phyloP scores from a whole-genome alignment of 805 yeast genomes.

The Hanseniaspora pseudoguilliermondii region DNA sequence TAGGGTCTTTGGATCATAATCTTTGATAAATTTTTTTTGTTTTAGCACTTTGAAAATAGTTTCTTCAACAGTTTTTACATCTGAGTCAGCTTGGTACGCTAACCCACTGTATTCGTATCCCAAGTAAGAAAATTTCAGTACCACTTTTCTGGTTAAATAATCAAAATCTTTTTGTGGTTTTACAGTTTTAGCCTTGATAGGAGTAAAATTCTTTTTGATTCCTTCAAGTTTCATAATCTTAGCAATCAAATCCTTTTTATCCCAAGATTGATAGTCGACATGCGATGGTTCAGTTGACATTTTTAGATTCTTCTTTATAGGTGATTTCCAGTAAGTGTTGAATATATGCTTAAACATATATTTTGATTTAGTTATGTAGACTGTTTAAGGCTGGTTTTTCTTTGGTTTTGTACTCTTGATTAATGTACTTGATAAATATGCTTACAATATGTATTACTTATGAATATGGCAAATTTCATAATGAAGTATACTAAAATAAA shows the following conservation, averaged over 20 bases:
- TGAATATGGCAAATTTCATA: too few relatives aligned
- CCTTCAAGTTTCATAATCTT: slow-evolving; percentile 46
- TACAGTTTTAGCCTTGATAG: slow-evolving; percentile 12
- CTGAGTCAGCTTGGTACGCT: slow-evolving; percentile 64
- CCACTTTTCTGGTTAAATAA: slow-evolving; percentile 59
- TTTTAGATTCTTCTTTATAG: background rate
- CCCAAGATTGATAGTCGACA: slow-evolving; percentile 44
- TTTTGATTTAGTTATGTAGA: background rate
- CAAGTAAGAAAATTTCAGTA: slow-evolving; percentile 69
- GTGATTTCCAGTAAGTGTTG: background rate
- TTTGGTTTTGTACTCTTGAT: background rate
- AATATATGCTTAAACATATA: background rate
- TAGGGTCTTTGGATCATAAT: slow-evolving; percentile 28
- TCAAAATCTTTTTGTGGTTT: slow-evolving; percentile 41
- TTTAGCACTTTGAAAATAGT: slow-evolving; percentile 58
- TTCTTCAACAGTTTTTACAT: slow-evolving; percentile 77
- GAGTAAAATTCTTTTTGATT: background rate
- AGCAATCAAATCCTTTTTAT: slow-evolving; percentile 49
- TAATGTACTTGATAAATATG: background rate
- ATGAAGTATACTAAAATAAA: too few relatives aligned
- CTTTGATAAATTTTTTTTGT: slow-evolving; percentile 53
- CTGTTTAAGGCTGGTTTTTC: too few relatives aligned
- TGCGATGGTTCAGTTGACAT: background rate
- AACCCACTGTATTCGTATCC: slow-evolving; percentile 95
- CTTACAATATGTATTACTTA: background rate